Evolutionary conservation across 164 flowering plant species (phyloP).

Genomic region (grape (Vitis vinifera)): ASM3070453v1 NC_081814.1:3133501-3134000

Average conservation of each 20-base stretch:
- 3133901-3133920: not conserved
- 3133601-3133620: not conserved
- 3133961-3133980: not conserved
- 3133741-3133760: not conserved
- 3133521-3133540: not conserved
- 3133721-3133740: not conserved
- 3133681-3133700: not conserved
- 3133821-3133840: no score
- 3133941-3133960: not conserved
- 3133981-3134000: no score
- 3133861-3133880: not conserved
- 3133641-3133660: no score
- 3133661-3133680: no score
- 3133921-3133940: slow-evolving; percentile 3
- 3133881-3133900: not conserved
- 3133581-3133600: not conserved
- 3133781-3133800: no score
- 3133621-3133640: not conserved
- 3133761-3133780: no score
- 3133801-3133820: no score
- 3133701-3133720: not conserved
- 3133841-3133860: not conserved
- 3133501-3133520: not conserved
- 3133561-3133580: not conserved
- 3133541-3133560: not conserved